Base-by-base conservation (phyloP, 2,329 filamentous ascomycete genomes). In the Alternaria brassicicola region DNA sequence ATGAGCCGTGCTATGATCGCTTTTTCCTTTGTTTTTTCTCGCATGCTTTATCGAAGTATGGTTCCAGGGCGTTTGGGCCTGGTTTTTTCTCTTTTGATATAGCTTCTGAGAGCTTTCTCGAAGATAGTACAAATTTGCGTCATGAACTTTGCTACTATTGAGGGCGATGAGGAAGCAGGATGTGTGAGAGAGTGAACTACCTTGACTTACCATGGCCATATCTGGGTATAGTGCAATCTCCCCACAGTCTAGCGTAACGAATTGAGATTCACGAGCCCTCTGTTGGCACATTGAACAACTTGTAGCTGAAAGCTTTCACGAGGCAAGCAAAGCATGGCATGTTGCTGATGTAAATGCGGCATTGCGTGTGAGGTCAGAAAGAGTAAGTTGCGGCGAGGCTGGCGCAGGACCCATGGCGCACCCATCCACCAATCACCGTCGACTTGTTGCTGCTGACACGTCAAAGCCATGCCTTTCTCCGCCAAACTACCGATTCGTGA, bases 401-500 rank as follows among this genome's bases (percentile, higher is more conserved):
- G 5, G 5, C 43, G 3, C 28, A 17, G 7, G 21, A 19, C 17
- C 26, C 26, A 13, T 47, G 19, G 19, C 3, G 10, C 19, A 10
- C 30, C 3, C 30, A 35, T 35, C 43, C 15, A 25, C 43, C 43
- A 47, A 47, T 47, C 28, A 47, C 2, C 19, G 5, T 23, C 21
- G 2, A 25, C 5, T 2, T 10, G 47, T 38, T 49, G 19, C 10
- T 38, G 47, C 47, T 49, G 47, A 49, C 13, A 2, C 10, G 17
- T 46, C 7, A n/a, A 50, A 23, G 19, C 17, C 43, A 35, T 19
- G 1, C 28, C 17, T 33, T 46, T 51, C 58, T 31, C 51, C 5
- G 66, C 58, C 52, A 67, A 26, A 26, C 53, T n/a, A 28, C 55
- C 46, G 36, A 58, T 51, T 26, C 52, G 43, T 47, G 43, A 65